A percentile compares a stretch with the other conserved stretches of the same genome.
phyloP scores from a whole-genome alignment of 129 eudicot species.

The Oenanthe sinensis region DNA sequence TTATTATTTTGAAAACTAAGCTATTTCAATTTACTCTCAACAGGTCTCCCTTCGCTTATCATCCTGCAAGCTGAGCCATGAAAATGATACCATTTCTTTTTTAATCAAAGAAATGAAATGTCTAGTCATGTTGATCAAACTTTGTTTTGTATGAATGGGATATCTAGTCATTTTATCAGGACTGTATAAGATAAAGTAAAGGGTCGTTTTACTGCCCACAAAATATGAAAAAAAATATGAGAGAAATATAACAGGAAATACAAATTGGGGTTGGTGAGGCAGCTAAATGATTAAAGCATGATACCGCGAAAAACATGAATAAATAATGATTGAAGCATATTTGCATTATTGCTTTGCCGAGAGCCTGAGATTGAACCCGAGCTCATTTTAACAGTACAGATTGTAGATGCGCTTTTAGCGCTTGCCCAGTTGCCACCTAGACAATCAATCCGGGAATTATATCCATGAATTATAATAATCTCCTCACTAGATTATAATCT shows the following conservation, averaged over 20 bases:
- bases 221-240: neutral
- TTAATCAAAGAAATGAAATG: neutral
- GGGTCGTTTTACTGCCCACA: neutral
- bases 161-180: slow-evolving; percentile 12
- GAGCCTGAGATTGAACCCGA: no score
- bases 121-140: slow-evolving; percentile 17
- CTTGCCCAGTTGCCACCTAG: no score
- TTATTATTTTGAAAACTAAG: neutral
- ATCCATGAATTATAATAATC: no score
- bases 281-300: neutral
- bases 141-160: slow-evolving; percentile 24
- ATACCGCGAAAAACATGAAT: neutral
- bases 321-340: neutral
- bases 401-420: no score
- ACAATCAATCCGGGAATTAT: no score
- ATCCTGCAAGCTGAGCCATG: slow-evolving; percentile 14
- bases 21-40: neutral
- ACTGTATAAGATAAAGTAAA: neutral
- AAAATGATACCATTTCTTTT: neutral
- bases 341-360: no score
- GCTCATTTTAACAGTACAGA: no score
- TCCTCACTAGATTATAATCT: no score
- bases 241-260: neutral
- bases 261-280: neutral
- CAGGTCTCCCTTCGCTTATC: neutral